Evolutionary conservation across 2,329 filamentous ascomycete genomes (phyloP).

Genomic region (Dactylellina parvicollis): DNA sequence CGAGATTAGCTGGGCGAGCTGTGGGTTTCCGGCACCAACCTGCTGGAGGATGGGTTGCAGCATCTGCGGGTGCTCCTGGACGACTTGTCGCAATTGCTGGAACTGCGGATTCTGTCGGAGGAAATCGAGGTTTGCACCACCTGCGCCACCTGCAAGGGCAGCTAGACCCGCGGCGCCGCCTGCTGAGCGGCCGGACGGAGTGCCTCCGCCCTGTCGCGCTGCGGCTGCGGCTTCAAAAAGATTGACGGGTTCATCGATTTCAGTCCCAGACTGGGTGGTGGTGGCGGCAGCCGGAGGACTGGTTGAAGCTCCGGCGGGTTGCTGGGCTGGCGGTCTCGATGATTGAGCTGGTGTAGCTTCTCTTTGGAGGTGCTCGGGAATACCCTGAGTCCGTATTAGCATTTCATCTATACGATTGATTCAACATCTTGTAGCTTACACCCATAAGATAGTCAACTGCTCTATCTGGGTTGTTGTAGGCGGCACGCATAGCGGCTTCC

Average conservation of each 20-base stretch:
- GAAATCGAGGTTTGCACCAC: constrained; percentile 87
- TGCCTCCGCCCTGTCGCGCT: constrained; percentile 66
- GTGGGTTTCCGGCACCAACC: constrained; percentile 91
- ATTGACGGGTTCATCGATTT: constrained; percentile 74
- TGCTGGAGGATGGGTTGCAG: constrained; percentile 97
- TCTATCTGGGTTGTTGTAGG: constrained; percentile 95
- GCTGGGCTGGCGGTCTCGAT: constrained; percentile 59
- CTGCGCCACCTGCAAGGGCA: constrained; percentile 59
- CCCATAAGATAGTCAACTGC: constrained; percentile 95
- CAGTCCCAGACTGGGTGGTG: constrained; percentile 61
- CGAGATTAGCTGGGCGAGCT: constrained; percentile 90
- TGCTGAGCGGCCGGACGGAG: constrained; percentile 64
- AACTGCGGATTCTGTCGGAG: constrained; percentile 95
- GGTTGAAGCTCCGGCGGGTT: constrained; percentile 64
- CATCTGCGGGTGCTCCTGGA: constrained; percentile 98
- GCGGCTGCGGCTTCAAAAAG: constrained; percentile 93
- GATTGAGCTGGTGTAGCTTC: constrained; percentile 67
- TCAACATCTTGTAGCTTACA: constrained; percentile 64
- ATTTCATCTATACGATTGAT: background rate
- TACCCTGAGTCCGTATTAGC: constrained; percentile 72
- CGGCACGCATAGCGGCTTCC: constrained; percentile 92
- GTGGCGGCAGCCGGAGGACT: constrained; percentile 60
- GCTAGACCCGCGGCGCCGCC: constrained; percentile 63
- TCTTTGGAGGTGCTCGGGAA: constrained; percentile 83
- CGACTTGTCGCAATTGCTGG: constrained; percentile 94